These are phyloP conservation scores for Ceratocystis ficicola DNA, from an alignment of 2,329 filamentous ascomycete genomes.

Conservation along the genomic window DNA sequence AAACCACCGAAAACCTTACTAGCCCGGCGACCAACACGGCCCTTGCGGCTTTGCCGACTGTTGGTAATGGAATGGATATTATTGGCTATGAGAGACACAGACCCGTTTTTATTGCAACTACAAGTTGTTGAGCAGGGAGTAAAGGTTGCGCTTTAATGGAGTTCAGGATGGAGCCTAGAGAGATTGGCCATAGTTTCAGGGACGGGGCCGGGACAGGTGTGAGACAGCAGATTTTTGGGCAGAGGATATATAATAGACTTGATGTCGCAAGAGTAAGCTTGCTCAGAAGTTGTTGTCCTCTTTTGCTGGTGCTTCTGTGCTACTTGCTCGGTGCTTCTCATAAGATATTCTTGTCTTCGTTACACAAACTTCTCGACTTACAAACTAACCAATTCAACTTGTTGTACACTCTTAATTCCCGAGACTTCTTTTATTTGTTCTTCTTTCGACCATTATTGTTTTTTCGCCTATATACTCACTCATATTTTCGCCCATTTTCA, in stretches of 20 bases:
- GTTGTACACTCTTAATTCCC: background rate
- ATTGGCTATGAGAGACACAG: background rate
- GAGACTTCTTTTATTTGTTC: background rate
- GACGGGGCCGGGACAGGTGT: background rate
- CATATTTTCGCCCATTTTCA: background rate
- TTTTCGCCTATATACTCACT: background rate
- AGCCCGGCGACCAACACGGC: background rate
- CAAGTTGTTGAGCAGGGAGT: background rate
- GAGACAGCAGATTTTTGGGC: background rate
- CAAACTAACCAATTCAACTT: no score
- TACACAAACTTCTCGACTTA: background rate
- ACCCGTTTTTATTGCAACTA: constrained; percentile 7
- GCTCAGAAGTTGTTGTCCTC: no score
- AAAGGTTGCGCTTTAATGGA: constrained; percentile 1
- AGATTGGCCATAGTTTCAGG: background rate
- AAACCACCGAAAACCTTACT: no score
- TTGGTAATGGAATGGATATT: background rate
- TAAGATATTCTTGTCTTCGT: no score
- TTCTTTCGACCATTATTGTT: background rate
- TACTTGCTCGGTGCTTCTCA: no score
- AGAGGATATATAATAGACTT: background rate
- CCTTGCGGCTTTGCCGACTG: constrained; percentile 6
- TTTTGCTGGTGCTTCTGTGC: no score
- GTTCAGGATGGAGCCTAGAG: background rate
- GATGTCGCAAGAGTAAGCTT: no score